Evolutionary conservation across 129 eudicot genomes (phyloP), one percentile per base, ranked within the genome.

Genomic region (Sambucus nigra): DNA sequence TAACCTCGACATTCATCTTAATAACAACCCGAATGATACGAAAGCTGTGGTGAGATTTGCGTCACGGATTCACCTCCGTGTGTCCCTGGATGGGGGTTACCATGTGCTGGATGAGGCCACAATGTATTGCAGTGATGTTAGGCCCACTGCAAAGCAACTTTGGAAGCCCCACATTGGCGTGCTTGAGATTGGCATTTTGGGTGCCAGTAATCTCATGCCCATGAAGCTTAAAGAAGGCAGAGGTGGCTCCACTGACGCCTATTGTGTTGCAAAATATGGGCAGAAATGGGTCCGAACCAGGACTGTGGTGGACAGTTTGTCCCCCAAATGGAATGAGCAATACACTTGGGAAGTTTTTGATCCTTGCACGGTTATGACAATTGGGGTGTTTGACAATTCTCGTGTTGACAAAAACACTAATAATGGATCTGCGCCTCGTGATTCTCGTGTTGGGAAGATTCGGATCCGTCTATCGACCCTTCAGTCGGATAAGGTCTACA

Each of bases 271-370:
- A 0, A 91, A 91, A 57, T 91, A 91, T 24, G 98, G 86, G 48
- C 89, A 79, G 65, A 91, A 91, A 69, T 91, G 98, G 98, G 93
- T 91, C 33, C 59, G 98, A 35, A 85, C 98, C 16, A 65, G 98
- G 47, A 91, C 98, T 0, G 94, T 85, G 33, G 89, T 91, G 3
- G 98, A 91, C 58, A 78, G 84, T 33, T 63, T 91, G 47, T 27
- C 74, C 2, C 98, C 98, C 2, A 85, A 75, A 59, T 91, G 98
- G 98, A 91, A 91, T 41, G 98, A 91, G 84, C 98, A 91, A 72
- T 85, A 91, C 68, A 91, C 98, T 18, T 91, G 98, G 98, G 98
- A 91, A 53, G 98, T 91, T 35, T 85, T 78, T 51, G 98, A 91
- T 57, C 98, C 98, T 35, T 91, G 98, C 76, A 91, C 98, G 0